Conservation (phyloP, 2,329 filamentous ascomycete species). For the Elsinoe batatas region DNA sequence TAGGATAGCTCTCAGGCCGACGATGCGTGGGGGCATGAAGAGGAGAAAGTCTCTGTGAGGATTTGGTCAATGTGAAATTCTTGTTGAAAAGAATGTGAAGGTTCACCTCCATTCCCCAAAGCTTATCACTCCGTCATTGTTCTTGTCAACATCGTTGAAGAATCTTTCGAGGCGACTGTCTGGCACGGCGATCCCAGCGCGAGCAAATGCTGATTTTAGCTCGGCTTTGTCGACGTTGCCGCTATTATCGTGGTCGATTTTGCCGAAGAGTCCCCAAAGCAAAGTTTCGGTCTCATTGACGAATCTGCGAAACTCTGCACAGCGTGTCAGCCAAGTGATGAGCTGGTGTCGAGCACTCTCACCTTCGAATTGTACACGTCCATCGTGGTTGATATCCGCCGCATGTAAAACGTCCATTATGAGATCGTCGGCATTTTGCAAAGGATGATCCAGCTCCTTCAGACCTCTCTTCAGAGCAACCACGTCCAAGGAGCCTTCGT, state of each 20-base stretch:
- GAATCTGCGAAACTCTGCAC: conserved; percentile 75
- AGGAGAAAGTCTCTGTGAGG: conserved; percentile 73
- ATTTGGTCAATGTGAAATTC: conserved; percentile 11
- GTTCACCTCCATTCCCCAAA: conserved; percentile 92
- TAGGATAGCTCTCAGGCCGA: conserved; percentile 69
- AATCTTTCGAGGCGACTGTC: conserved; percentile 70
- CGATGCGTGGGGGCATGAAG: conserved; percentile 64
- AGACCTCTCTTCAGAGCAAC: conserved; percentile 76
- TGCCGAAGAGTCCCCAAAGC: conserved; percentile 69
- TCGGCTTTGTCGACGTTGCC: conserved; percentile 82
- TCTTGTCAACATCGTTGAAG: conserved; percentile 80
- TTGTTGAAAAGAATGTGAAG: conserved; percentile 22
- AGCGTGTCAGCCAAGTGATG: not conserved
- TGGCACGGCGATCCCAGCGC: conserved; percentile 69
- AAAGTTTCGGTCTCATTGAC: conserved; percentile 80
- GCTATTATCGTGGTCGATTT: conserved; percentile 77
- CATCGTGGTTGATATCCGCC: conserved; percentile 80
- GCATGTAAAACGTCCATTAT: conserved; percentile 68
- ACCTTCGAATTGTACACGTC: conserved; percentile 87
- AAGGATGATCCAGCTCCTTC: conserved; percentile 77
- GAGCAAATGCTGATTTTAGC: conserved; percentile 66
- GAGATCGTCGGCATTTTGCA: conserved; percentile 88
- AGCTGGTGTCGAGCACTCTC: conserved; percentile 15
- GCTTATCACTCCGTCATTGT: conserved; percentile 76
- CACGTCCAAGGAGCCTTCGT: conserved; percentile 71